Percentiles rank a stretch among this genome's conserved stretches.
These are phyloP conservation scores for Dillenia turbinata DNA, from an alignment of 164 flowering plant species.

Conservation along the genomic window DNA sequence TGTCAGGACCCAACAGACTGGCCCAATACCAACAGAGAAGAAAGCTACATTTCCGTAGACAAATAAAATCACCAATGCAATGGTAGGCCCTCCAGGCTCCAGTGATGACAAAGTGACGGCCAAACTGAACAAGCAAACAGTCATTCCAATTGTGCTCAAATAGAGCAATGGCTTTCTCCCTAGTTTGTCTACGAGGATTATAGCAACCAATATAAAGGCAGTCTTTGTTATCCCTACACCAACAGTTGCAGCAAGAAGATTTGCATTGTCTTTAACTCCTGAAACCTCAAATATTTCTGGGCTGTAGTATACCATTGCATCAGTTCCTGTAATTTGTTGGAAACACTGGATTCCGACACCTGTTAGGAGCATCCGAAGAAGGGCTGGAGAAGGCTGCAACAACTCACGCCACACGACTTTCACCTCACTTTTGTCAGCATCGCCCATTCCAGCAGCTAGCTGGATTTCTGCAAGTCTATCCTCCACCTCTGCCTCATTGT, in stretches of 20 bases:
- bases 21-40: constrained; percentile 90
- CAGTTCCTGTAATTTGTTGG: constrained; percentile 93
- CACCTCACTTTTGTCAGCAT: constrained; percentile 38
- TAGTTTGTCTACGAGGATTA: constrained; percentile 56
- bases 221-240: constrained; percentile 88
- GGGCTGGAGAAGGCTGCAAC: constrained; percentile 63
- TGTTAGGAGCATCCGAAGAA: constrained; percentile 73
- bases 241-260: constrained; percentile 84
- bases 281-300: constrained; percentile 70
- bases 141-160: constrained; percentile 92
- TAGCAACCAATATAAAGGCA: constrained; percentile 68
- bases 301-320: constrained; percentile 89
- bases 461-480: constrained; percentile 75
- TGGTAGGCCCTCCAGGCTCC: constrained; percentile 32
- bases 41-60: constrained; percentile 94
- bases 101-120: constrained; percentile 39
- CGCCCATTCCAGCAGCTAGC: constrained; percentile 45
- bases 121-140: constrained; percentile 62
- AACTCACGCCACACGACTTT: constrained; percentile 77
- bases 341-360: constrained; percentile 90
- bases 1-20: constrained; percentile 89
- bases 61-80: constrained; percentile 47
- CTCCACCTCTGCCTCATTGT: constrained; percentile 60
- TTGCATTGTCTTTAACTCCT: constrained; percentile 48
- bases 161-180: constrained; percentile 90